Percentiles rank a stretch among this genome's conserved stretches.
phyloP scores from a whole-genome alignment of 352 stramenopile genomes.

The Pythium plurisporium region DNA sequence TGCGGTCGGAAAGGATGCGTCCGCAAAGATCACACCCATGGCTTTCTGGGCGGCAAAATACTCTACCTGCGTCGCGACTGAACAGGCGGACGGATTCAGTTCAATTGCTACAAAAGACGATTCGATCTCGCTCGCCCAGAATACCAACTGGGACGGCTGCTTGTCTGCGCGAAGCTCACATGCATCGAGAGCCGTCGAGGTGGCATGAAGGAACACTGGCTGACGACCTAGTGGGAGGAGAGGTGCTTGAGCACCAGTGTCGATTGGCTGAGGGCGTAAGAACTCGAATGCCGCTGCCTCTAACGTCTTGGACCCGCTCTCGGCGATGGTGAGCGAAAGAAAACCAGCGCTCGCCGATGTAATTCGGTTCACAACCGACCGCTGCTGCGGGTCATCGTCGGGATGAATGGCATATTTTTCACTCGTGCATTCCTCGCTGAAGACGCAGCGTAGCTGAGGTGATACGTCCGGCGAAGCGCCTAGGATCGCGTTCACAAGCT shows the following conservation, averaged over 20 bases:
- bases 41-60: conserved; percentile 35
- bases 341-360: conserved; percentile 44
- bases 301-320: conserved; percentile 29
- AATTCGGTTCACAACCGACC: conserved; percentile 37
- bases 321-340: conserved; percentile 45
- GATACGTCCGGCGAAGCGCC: too few species aligned
- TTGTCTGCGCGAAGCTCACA: conserved; percentile 30
- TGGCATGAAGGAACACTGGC: conserved; percentile 27
- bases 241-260: background rate
- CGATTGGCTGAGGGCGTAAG: conserved; percentile 4
- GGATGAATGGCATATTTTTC: conserved; percentile 47
- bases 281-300: conserved; percentile 38
- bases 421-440: conserved; percentile 37
- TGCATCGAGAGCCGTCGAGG: conserved; percentile 25
- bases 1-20: conserved; percentile 25
- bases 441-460: conserved; percentile 51
- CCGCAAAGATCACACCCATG: conserved; percentile 43
- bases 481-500: conserved; percentile 37
- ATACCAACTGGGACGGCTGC: conserved; percentile 16
- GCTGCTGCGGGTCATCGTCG: conserved; percentile 29
- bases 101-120: conserved; percentile 28
- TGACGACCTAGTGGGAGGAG: conserved; percentile 41
- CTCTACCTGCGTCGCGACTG: conserved; percentile 34
- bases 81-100: conserved; percentile 31
- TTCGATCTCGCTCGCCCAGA: conserved; percentile 17